Evolutionary conservation across 148 eudicot species (phyloP).

Genomic region (Vaccinium corymbosum): DNA sequence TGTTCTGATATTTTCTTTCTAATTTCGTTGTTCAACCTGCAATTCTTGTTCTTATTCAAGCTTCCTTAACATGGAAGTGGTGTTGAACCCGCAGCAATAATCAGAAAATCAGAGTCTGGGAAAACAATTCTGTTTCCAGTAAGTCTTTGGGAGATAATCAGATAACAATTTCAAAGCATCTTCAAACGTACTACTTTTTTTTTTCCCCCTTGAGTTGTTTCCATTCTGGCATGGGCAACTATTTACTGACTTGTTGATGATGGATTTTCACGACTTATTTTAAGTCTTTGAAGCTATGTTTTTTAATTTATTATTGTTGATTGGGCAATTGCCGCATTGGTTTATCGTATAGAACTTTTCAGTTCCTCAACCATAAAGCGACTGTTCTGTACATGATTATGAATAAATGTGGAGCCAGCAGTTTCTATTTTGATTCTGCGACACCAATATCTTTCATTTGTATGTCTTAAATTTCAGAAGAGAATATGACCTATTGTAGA

Average conservation of each 20-base stretch:
- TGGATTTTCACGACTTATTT: neutral
- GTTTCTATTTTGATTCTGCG: neutral
- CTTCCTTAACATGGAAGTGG: neutral
- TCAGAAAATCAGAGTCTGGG: constrained; percentile 8
- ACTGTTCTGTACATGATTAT: constrained; percentile 5
- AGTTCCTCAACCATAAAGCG: neutral
- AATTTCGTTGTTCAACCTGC: neutral
- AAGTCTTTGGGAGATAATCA: constrained; percentile 3
- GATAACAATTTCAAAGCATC: constrained; percentile 15
- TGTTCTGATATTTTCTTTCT: neutral
- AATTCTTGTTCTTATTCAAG: neutral
- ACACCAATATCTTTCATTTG: neutral
- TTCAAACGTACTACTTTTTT: constrained; percentile 8
- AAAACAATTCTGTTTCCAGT: neutral
- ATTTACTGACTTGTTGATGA: constrained; percentile 6
- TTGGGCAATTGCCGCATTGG: neutral
- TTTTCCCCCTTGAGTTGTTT: neutral
- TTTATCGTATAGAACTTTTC: neutral
- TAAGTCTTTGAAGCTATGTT: constrained; percentile 11
- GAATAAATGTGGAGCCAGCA: neutral
- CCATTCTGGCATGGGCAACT: neutral
- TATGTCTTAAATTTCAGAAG: neutral
- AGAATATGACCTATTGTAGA: neutral
- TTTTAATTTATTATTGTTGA: neutral
- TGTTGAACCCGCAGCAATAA: neutral